Evolutionary conservation across 305 asterid species (phyloP), one percentile per base, ranked within the genome.

Genomic region (Fraxinus ornus): DNA sequence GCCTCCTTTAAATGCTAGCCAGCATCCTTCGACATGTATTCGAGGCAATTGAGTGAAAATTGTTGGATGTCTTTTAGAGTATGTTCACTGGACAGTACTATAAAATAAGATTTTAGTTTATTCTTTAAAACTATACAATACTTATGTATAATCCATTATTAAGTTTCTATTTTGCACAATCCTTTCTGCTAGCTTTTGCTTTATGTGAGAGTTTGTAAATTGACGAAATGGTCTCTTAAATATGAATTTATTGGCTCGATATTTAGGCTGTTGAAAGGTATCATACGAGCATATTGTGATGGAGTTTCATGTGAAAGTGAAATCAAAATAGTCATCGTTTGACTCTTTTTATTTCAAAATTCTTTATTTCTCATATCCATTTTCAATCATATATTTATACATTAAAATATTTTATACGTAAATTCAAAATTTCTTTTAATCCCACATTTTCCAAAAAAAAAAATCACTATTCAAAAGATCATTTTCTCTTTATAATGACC

Each of bases 1-100:
- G 98, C 95, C 94, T 17, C 80, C 86, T 71, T 71, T 86, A 66
- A 84, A 21, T 77, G 83, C 92, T 80, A 37, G 60, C 87, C 77
- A 87, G 84, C 68, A 79, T 47, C 89, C 92, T 10, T 85, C 90
- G 0, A 72, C 85, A 13, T 89, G 89, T 89, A 39, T 78, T 68
- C 89, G 85, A 28, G 35, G 84, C 71, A 82, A 47, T 79, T 85
- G 78, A 68, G 75, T 12, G 5, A 19, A 68, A 30, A 22, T 64
- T 64, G 32, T 24, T 64, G 15, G 8, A 52, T 17, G 64, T 21
- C 30, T 7, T 8, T 19, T 57, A 21, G 3, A 60, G 28, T 7
- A 60, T 60, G 26, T 21, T 60, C 57, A 49, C 7, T 49, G 21
- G 60, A 15, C 21, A 24, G 32, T 21, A 62, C 71, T 21, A 8